phyloP scores from a whole-genome alignment of 2,329 filamentous ascomycete species.

The Parastagonospora avenae region DNA sequence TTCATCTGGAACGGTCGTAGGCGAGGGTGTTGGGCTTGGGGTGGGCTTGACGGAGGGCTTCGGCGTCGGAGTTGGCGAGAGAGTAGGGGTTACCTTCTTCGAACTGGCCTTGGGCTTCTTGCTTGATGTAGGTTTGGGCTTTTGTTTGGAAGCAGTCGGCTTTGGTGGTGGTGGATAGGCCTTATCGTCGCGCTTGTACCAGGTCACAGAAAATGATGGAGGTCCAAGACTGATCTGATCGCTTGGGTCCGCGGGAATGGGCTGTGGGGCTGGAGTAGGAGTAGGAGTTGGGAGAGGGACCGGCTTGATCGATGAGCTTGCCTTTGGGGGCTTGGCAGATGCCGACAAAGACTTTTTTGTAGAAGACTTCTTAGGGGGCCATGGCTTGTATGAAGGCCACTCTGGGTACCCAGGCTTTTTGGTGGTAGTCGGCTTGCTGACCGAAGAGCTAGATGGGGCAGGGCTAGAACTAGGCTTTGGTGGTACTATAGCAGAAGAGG shows the following conservation, averaged over 20 bases:
- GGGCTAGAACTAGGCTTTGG: background rate
- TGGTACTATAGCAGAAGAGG: background rate
- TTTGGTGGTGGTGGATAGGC: background rate
- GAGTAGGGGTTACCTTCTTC: slow-evolving; percentile 5
- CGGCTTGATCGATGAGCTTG: slow-evolving; percentile 2
- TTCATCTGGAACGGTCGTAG: slow-evolving; percentile 3
- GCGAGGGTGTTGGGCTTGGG: slow-evolving; percentile 3
- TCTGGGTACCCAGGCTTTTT: slow-evolving; percentile 1
- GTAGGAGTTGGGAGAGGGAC: slow-evolving; percentile 3
- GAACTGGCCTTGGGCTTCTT: slow-evolving; percentile 9
- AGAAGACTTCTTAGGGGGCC: slow-evolving; percentile 1
- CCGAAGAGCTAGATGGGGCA: background rate
- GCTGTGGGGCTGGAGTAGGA: slow-evolving; percentile 8
- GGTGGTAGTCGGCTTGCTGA: background rate
- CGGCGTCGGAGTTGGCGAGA: slow-evolving; percentile 1
- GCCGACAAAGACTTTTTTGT: background rate
- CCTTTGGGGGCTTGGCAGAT: background rate
- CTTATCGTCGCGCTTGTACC: slow-evolving; percentile 6
- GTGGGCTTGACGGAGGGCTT: background rate
- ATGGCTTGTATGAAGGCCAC: background rate
- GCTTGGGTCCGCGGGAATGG: slow-evolving; percentile 9
- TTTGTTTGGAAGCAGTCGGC: slow-evolving; percentile 2
- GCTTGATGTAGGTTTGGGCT: slow-evolving; percentile 1
- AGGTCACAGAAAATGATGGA: slow-evolving; percentile 7
- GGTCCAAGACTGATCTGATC: slow-evolving; percentile 9